A percentile compares a stretch with the other conserved stretches of the same genome.
Conservation (phyloP, 106 monocot species). For the Dendrobium nobile region DNA sequence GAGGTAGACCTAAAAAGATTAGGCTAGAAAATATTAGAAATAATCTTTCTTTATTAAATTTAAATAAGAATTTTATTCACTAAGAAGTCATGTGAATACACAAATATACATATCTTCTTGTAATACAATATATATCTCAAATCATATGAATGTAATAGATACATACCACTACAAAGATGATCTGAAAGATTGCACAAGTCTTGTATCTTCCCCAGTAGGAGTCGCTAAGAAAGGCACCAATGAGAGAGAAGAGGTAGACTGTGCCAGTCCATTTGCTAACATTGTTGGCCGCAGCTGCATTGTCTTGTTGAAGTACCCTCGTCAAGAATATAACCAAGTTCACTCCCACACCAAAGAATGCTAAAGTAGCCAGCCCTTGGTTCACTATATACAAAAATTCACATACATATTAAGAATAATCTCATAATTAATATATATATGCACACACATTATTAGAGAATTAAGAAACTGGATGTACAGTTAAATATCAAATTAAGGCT, state of each 20-base stretch:
- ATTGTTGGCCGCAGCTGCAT: constrained; percentile 29
- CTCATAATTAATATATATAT: no score
- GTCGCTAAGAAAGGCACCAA: constrained; percentile 38
- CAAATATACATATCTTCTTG: background rate
- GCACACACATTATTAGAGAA: no score
- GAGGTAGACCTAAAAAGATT: no score
- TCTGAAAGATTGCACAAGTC: constrained; percentile 31
- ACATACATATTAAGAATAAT: background rate
- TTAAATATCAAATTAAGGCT: no score
- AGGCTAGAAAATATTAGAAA: no score
- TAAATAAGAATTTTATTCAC: no score
- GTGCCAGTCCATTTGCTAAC: constrained; percentile 45
- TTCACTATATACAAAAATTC: constrained; percentile 18
- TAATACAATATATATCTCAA: background rate
- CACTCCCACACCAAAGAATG: constrained; percentile 34
- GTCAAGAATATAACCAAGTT: constrained; percentile 35
- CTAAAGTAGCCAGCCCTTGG: constrained; percentile 31
- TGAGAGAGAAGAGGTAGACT: constrained; percentile 29
- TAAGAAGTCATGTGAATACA: no score
- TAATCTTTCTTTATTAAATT: no score
- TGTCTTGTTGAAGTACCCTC: constrained; percentile 23
- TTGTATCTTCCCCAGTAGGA: constrained; percentile 42
- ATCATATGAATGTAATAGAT: background rate
- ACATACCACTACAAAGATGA: constrained; percentile 9
- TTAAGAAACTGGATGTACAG: no score